Percentiles rank a stretch among this genome's conserved stretches.
phyloP scores from a whole-genome alignment of 768 basidiomycete species.

The Lentinula guzmanii region DNA sequence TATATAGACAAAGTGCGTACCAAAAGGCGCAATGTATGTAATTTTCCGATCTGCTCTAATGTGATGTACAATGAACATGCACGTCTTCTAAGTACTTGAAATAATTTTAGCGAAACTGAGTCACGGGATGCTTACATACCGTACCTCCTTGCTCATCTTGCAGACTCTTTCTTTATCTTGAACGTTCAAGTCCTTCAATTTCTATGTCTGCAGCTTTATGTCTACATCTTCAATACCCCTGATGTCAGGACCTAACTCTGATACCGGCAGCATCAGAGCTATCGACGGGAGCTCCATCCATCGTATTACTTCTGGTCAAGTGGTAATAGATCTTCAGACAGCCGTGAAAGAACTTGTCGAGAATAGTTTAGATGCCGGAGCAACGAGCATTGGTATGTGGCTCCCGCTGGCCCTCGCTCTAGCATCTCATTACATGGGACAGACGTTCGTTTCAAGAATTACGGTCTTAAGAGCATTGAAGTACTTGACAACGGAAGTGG shows the following conservation, averaged over 20 bases:
- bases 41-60: neutral
- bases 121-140: neutral
- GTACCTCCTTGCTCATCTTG: neutral
- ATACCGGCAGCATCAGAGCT: conserved; percentile 31
- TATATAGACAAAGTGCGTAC: neutral
- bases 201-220: neutral
- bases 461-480: conserved; percentile 78
- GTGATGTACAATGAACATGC: neutral
- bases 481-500: conserved; percentile 92
- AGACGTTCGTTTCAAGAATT: conserved; percentile 90
- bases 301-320: conserved; percentile 89
- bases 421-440: neutral
- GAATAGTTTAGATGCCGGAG: conserved; percentile 91
- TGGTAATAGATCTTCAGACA: conserved; percentile 88
- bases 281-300: conserved; percentile 81
- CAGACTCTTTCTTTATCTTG: no score
- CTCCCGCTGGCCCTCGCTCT: neutral
- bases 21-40: neutral
- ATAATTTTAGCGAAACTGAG: neutral
- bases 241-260: neutral
- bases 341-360: conserved; percentile 96
- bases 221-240: neutral
- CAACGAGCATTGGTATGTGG: conserved; percentile 68
- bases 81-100: no score
- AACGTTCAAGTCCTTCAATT: neutral